phyloP scores from a whole-genome alignment of 139 green algal species.

The Nannochloris sp. region DNA sequence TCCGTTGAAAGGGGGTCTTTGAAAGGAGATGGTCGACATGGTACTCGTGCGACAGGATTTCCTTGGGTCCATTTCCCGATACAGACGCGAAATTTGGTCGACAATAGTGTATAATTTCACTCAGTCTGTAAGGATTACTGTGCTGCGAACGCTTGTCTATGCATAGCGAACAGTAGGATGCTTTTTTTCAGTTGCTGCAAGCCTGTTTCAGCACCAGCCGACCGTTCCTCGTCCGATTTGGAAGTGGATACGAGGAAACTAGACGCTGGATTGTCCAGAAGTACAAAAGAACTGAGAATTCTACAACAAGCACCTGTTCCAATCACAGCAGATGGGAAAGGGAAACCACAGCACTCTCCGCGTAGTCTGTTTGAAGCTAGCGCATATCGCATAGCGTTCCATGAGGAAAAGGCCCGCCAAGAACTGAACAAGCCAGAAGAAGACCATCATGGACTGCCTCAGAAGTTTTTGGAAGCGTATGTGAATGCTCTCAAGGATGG shows the following conservation, averaged over 20 bases:
- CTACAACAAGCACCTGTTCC: background rate
- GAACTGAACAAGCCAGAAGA: background rate
- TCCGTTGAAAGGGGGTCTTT: too few species aligned
- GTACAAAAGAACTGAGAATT: slow-evolving; percentile 2
- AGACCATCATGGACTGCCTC: background rate
- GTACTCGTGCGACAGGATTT: too few species aligned
- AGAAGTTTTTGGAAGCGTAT: slow-evolving; percentile 21
- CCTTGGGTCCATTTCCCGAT: too few species aligned
- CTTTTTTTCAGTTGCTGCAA: slow-evolving; percentile 8
- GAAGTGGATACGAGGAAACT: background rate
- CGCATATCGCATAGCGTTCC: background rate
- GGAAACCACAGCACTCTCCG: background rate
- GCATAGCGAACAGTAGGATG: background rate
- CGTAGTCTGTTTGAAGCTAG: slow-evolving; percentile 12
- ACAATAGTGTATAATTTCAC: too few species aligned
- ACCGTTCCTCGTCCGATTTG: background rate
- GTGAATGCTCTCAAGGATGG: slow-evolving; percentile 8
- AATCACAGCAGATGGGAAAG: slow-evolving; percentile 3
- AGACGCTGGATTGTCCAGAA: slow-evolving; percentile 1
- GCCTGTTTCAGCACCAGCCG: slow-evolving; percentile 1
- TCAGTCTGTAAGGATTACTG: too few species aligned
- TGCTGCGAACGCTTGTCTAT: too few species aligned
- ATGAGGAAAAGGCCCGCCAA: background rate
- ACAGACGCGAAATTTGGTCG: too few species aligned
- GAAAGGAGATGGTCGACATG: too few species aligned